Conservation (phyloP, 2,329 filamentous ascomycete genomes). For the Sporothrix sp. region DNA sequence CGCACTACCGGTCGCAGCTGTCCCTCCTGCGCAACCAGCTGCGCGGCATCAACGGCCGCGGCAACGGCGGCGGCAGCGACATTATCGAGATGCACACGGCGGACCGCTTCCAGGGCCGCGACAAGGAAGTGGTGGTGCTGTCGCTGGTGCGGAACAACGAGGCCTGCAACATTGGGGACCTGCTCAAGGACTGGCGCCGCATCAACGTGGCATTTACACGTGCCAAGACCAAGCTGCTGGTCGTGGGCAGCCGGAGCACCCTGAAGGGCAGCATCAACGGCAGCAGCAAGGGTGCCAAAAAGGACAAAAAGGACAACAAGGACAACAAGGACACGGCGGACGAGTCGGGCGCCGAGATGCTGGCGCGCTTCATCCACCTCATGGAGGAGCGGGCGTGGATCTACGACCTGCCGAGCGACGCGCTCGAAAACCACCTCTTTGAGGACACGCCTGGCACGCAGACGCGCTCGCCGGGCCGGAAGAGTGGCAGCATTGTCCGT, state of each 20-base stretch:
- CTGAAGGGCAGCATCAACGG: slow-evolving; percentile 46
- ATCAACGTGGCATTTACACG: slow-evolving; percentile 95
- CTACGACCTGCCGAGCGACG: slow-evolving; percentile 57
- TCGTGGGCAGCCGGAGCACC: slow-evolving; percentile 74
- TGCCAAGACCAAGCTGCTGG: slow-evolving; percentile 82
- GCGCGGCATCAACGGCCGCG: slow-evolving; percentile 29
- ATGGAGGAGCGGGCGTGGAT: slow-evolving; percentile 76
- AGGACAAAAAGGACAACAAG: slow-evolving; percentile 28
- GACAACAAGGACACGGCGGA: slow-evolving; percentile 25
- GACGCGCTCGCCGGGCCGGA: slow-evolving; percentile 4
- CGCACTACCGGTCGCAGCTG: slow-evolving; percentile 89
- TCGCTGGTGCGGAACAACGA: slow-evolving; percentile 84
- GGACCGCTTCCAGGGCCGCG: slow-evolving; percentile 90
- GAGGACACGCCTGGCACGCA: slow-evolving; percentile 35
- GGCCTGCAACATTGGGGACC: slow-evolving; percentile 70
- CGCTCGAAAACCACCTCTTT: slow-evolving; percentile 59
- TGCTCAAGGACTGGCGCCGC: slow-evolving; percentile 82
- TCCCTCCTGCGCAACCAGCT: slow-evolving; percentile 69
- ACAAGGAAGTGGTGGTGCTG: slow-evolving; percentile 87
- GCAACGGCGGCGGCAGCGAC: slow-evolving; percentile 1
- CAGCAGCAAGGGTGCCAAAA: slow-evolving; percentile 38
- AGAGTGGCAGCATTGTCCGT: no score
- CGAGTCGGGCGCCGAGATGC: slow-evolving; percentile 55
- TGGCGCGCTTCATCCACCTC: slow-evolving; percentile 63
- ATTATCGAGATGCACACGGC: slow-evolving; percentile 92